Evolutionary conservation across 129 eudicot genomes (phyloP).

Genomic region (Cynara cardunculus): DNA sequence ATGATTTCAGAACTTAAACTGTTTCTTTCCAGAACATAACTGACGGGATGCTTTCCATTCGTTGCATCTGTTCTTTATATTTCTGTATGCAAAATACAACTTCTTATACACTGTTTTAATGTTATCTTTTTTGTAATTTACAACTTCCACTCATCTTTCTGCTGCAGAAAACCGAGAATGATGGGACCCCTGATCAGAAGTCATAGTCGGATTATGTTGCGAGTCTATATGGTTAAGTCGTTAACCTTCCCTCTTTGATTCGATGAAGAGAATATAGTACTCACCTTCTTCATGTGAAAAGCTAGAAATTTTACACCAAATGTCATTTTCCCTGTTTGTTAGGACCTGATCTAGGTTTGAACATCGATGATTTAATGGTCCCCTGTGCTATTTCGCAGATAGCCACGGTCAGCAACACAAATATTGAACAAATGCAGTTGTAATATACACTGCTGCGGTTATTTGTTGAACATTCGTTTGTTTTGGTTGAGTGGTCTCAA

Average conservation of each 20-base stretch:
- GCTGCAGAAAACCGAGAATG: slow-evolving; percentile 49
- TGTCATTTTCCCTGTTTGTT: slow-evolving; percentile 6
- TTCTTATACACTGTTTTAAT: neutral
- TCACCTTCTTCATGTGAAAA: neutral
- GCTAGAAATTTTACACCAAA: neutral
- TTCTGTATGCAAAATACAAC: neutral
- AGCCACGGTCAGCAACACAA: neutral
- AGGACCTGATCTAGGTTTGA: slow-evolving; percentile 19
- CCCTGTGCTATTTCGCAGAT: neutral
- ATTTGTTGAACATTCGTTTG: neutral
- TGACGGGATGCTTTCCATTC: neutral
- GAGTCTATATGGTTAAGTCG: neutral
- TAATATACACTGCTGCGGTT: neutral
- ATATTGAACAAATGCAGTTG: slow-evolving; percentile 12
- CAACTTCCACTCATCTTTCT: slow-evolving; percentile 24
- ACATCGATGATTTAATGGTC: neutral
- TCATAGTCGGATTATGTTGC: slow-evolving; percentile 11
- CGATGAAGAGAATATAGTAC: slow-evolving; percentile 7
- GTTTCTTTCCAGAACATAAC: neutral
- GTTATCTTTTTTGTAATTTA: neutral
- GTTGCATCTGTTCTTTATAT: neutral
- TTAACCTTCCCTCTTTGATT: slow-evolving; percentile 7
- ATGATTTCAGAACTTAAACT: neutral
- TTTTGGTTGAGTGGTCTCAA: slow-evolving; percentile 15
- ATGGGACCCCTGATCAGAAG: slow-evolving; percentile 36